These are phyloP conservation scores for Solanum chaucha DNA, from an alignment of 257 asterid genomes.

Conservation along the genomic window DNA sequence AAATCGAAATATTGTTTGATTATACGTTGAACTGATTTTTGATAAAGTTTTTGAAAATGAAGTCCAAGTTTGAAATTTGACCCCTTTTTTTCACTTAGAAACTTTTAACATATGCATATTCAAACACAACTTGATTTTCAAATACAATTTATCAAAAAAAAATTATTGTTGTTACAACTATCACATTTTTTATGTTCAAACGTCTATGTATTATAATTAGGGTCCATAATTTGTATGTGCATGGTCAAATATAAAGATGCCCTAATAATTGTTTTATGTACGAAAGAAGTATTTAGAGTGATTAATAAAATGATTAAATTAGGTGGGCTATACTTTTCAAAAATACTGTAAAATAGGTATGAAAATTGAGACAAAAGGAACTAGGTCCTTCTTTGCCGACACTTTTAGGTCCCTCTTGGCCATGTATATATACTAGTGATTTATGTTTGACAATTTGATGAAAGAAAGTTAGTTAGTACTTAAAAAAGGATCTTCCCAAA, in stretches of 20 bases:
- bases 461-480: no score
- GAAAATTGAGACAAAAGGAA: constrained; percentile 19
- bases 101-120: neutral
- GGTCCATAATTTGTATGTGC: neutral
- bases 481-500: no score
- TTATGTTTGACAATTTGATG: no score
- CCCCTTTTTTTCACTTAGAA: no score
- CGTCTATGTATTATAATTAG: neutral
- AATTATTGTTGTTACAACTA: neutral
- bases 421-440: neutral
- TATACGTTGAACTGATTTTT: no score
- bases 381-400: constrained; percentile 12
- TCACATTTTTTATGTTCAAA: neutral
- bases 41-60: no score
- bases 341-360: neutral
- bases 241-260: neutral
- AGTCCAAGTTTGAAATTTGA: no score
- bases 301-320: constrained; percentile 20
- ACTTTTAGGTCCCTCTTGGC: neutral
- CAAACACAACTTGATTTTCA: neutral
- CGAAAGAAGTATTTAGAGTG: neutral
- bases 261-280: neutral
- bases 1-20: no score
- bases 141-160: neutral
- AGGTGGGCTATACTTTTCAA: constrained; percentile 39